phyloP scores from a whole-genome alignment of 805 yeast genomes.

The Candida mattraensis region DNA sequence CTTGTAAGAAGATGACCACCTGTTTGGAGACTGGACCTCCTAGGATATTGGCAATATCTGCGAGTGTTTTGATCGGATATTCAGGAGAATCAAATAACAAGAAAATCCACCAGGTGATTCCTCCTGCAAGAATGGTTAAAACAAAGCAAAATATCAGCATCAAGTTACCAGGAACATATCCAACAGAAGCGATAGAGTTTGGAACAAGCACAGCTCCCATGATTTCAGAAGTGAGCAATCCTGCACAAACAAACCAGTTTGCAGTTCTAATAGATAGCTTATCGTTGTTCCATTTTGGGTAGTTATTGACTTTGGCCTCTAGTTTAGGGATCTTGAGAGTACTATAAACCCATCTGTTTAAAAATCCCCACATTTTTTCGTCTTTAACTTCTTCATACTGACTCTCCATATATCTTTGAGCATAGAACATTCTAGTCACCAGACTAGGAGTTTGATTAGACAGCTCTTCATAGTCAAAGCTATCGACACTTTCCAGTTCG shows the following conservation, averaged over 20 bases:
- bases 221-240: conserved; percentile 25
- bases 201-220: conserved; percentile 25
- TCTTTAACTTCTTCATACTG: conserved; percentile 17
- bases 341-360: conserved; percentile 9
- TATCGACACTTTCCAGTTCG: no score
- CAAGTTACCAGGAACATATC: conserved; percentile 19
- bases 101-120: conserved; percentile 37
- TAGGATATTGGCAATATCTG: conserved; percentile 41
- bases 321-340: conserved; percentile 13
- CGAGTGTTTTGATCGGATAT: conserved; percentile 43
- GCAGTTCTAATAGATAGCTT: conserved; percentile 20
- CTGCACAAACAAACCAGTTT: conserved; percentile 23
- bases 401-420: conserved; percentile 21
- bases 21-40: conserved; percentile 36
- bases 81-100: conserved; percentile 41
- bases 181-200: conserved; percentile 15
- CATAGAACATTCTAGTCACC: conserved; percentile 23
- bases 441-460: conserved; percentile 1
- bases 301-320: conserved; percentile 7
- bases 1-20: conserved; percentile 38
- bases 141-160: conserved; percentile 15
- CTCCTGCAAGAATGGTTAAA: conserved; percentile 43
- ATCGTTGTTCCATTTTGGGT: conserved; percentile 22
- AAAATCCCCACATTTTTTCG: conserved; percentile 4
- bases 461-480: no score